Evolutionary conservation across 2,329 filamentous ascomycete genomes (phyloP).

Genomic region (Alternaria brassicae): DNA sequence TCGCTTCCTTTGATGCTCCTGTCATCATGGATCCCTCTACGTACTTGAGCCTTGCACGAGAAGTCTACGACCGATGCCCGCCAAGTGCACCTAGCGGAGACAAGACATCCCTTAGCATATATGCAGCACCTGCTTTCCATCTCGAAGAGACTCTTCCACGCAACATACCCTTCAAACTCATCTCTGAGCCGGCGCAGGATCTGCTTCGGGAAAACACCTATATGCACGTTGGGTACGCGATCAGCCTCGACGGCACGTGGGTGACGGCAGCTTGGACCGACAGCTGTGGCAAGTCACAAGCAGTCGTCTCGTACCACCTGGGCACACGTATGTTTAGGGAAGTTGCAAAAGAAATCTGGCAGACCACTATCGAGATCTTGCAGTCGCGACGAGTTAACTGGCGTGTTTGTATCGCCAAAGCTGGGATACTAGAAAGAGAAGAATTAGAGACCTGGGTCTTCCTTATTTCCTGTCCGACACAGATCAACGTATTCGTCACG

Average conservation of each 20-base stretch:
- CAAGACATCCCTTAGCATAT: constrained; percentile 57
- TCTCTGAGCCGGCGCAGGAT: constrained; percentile 71
- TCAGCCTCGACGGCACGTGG: constrained; percentile 79
- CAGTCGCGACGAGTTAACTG: constrained; percentile 74
- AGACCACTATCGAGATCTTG: constrained; percentile 76
- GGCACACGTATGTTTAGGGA: constrained; percentile 67
- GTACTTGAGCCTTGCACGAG: constrained; percentile 70
- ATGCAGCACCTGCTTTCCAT: constrained; percentile 73
- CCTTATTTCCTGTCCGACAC: constrained; percentile 46
- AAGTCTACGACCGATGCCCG: constrained; percentile 78
- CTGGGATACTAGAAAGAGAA: constrained; percentile 69
- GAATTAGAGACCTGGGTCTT: constrained; percentile 62
- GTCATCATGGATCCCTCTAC: constrained; percentile 68
- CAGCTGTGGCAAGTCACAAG: constrained; percentile 74
- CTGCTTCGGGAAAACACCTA: constrained; percentile 79
- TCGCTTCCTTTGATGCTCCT: constrained; percentile 69
- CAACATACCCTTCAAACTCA: constrained; percentile 77
- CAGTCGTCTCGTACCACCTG: constrained; percentile 76
- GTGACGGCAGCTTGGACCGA: constrained; percentile 83
- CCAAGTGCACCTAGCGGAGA: constrained; percentile 49
- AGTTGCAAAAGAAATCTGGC: constrained; percentile 78
- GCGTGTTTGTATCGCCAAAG: constrained; percentile 78
- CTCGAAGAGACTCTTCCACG: constrained; percentile 74
- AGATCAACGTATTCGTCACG: constrained; percentile 54
- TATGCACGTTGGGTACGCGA: constrained; percentile 80